Conservation (phyloP, 495 filamentous ascomycete species). For the Usnea hakonensis region DNA sequence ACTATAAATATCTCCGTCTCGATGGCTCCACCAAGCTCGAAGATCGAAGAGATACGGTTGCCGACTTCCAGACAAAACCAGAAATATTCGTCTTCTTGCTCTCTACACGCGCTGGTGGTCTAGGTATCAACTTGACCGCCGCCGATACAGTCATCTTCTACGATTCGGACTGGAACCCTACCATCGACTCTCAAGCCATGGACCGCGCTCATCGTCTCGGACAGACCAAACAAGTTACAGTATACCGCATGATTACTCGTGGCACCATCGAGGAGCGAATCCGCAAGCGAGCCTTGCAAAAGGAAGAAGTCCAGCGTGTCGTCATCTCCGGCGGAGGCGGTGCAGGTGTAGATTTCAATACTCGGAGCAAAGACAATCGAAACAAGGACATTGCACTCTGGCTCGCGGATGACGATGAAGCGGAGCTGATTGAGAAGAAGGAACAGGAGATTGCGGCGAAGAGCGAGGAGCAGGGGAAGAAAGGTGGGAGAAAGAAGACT, state of each 20-base stretch:
- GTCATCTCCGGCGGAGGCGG: conserved; percentile 89
- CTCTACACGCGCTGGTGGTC: conserved; percentile 90
- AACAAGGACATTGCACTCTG: conserved; percentile 96
- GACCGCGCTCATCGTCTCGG: conserved; percentile 96
- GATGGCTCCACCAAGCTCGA: conserved; percentile 98
- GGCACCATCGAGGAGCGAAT: conserved; percentile 98
- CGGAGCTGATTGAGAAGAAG: conserved; percentile 79
- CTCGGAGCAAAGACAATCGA: conserved; percentile 77
- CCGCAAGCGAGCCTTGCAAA: conserved; percentile 92
- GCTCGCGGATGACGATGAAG: conserved; percentile 93
- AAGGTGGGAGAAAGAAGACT: conserved; percentile 43
- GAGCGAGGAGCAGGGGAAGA: conserved; percentile 45
- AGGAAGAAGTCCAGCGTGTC: conserved; percentile 97
- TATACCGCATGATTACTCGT: conserved; percentile 94
- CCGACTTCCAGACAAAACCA: conserved; percentile 86
- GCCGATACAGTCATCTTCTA: conserved; percentile 98
- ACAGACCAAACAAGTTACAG: conserved; percentile 91
- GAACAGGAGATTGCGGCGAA: conserved; percentile 70
- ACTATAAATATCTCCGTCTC: conserved; percentile 95
- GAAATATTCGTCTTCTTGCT: conserved; percentile 96
- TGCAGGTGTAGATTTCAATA: conserved; percentile 86
- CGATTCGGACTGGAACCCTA: conserved; percentile 98
- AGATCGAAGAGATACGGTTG: conserved; percentile 91
- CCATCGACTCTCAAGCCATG: conserved; percentile 98
- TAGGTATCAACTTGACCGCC: conserved; percentile 93